Conservation (phyloP, 1,284 basidiomycete species). For the Apiotrichum gamsii region DNA sequence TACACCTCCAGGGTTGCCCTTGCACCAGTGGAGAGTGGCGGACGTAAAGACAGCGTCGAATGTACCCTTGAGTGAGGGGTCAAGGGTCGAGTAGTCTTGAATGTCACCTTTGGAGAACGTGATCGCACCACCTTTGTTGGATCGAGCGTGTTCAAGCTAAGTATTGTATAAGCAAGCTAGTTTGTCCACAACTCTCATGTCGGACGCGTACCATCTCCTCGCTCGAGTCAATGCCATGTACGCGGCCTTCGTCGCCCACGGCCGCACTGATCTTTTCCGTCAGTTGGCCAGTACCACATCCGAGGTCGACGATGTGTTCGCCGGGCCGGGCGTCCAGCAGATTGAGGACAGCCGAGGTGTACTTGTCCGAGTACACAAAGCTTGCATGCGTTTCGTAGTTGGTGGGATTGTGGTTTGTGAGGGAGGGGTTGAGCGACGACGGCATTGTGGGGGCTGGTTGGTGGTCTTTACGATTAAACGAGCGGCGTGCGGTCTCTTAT, state of each 20-base stretch:
- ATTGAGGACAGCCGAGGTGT: constrained; percentile 57
- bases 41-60: constrained; percentile 63
- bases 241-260: constrained; percentile 55
- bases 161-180: too few relatives aligned
- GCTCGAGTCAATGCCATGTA: constrained; percentile 65
- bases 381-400: constrained; percentile 46
- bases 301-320: constrained; percentile 68
- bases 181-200: neutral
- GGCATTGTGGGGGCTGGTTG: too few relatives aligned
- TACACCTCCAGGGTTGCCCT: constrained; percentile 61
- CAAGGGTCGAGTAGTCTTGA: constrained; percentile 20
- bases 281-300: constrained; percentile 75
- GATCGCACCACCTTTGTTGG: constrained; percentile 55
- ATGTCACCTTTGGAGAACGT: constrained; percentile 37
- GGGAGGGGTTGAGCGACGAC: neutral
- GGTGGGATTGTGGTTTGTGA: constrained; percentile 33
- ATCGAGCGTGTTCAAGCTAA: constrained; percentile 57
- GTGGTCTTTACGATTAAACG: too few relatives aligned
- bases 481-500: too few relatives aligned
- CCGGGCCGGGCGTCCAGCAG: constrained; percentile 60
- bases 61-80: constrained; percentile 22
- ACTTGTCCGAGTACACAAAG: constrained; percentile 68
- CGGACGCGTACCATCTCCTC: constrained; percentile 59
- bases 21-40: constrained; percentile 79
- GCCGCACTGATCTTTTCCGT: constrained; percentile 55